A percentile compares a stretch with the other conserved stretches of the same genome.
phyloP scores from a whole-genome alignment of 352 stramenopile genomes.

The Globisporangium polare region DNA sequence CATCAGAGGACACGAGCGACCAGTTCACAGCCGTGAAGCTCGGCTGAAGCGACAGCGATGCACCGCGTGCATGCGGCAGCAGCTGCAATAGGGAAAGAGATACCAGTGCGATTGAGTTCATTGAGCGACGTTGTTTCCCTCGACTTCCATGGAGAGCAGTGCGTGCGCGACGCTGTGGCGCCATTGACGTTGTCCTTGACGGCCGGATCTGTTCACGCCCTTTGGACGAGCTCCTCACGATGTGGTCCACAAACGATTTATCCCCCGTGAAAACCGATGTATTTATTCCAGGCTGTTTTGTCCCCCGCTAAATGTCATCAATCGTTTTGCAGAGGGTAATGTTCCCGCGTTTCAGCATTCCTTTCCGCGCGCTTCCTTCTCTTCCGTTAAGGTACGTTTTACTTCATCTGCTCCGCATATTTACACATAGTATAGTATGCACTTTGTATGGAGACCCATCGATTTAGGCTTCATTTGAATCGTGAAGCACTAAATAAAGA shows the following conservation, averaged over 20 bases:
- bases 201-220: neutral
- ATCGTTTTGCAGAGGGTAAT: neutral
- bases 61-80: neutral
- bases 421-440: neutral
- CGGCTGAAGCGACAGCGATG: constrained; percentile 9
- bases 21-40: constrained; percentile 38
- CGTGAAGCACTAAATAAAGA: neutral
- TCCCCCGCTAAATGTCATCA: neutral
- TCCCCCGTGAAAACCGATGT: neutral
- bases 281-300: neutral
- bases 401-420: neutral
- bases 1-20: constrained; percentile 32
- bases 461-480: neutral
- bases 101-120: neutral
- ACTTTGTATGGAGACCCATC: neutral
- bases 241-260: constrained; percentile 2
- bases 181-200: neutral
- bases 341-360: constrained; percentile 11
- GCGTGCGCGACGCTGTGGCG: neutral
- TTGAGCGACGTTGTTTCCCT: too few species aligned
- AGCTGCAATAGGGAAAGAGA: neutral
- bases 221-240: neutral
- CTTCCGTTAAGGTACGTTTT: constrained; percentile 5
- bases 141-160: neutral
- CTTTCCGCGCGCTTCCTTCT: constrained; percentile 5